Evolutionary conservation across 768 basidiomycete genomes (phyloP), one percentile per base, ranked within the genome.

Genomic region (Mycena capillaripes): DNA sequence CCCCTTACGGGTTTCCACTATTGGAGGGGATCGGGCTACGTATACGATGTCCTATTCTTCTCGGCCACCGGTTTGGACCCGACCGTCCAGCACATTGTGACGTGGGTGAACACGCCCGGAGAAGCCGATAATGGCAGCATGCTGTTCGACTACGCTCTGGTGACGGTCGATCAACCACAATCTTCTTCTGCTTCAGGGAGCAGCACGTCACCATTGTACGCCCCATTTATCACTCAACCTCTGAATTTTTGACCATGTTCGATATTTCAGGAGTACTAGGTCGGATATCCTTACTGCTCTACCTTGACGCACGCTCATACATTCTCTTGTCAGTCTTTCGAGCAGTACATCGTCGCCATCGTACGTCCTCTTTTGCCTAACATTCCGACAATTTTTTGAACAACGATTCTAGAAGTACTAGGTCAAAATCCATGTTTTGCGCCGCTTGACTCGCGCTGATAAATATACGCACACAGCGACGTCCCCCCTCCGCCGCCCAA

Each of bases 91-190:
- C 56, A 58, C 56, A 58, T 29, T 34, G 56, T 58, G 36, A 58
- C 30, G n/a, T 58, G 56, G 56, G 23, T 58, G 32, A 58, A 34
- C 21, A 38, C 19, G 29, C 30, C 30, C 21, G 29, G 32, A 34
- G 23, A 21, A 25, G 32, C 29, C 4, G 56, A 38, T n/a, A 38
- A 38, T 34, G 36, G 56, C 34, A n/a, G 32, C 56, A 38, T 38
- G 56, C 56, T 58, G 56, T 38, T 58, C 32, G 34, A 58, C 56
- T 58, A 58, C 36, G 56, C 56, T 34, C 21, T 36, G 56, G 56
- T 58, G 32, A 58, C 56, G 16, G 36, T 58, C 36, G 56, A 58
- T 29, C 29, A 10, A 53, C 52, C 25, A 21, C 46, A 48, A 48
- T 29, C 52, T 53, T 53, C 29, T 53, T 53, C 52, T 53, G 29